These are phyloP conservation scores for Plantago major DNA, from an alignment of 257 asterid species.

Conservation along the genomic window DNA sequence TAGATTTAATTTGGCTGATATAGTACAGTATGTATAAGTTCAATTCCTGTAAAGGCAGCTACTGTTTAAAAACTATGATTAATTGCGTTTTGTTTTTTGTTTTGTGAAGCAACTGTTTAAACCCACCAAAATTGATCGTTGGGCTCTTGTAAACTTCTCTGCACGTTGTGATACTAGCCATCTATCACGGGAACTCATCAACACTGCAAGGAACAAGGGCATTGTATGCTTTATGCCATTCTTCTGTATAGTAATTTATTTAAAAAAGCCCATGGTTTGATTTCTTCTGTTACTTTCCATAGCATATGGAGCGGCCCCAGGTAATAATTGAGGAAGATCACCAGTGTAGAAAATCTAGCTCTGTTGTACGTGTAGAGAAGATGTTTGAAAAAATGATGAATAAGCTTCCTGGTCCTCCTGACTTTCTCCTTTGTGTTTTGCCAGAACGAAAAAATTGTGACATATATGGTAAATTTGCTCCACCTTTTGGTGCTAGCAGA, in stretches of 20 bases:
- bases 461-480: conserved; percentile 59
- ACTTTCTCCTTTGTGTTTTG: conserved; percentile 79
- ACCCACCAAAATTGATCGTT: conserved; percentile 52
- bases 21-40: too few relatives aligned
- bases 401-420: conserved; percentile 64
- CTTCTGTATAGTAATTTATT: conserved; percentile 11
- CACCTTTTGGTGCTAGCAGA: conserved; percentile 4
- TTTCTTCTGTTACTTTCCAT: conserved; percentile 22
- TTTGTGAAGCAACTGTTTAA: conserved; percentile 53
- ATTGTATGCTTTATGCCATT: conserved; percentile 50
- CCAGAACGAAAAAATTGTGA: conserved; percentile 78
- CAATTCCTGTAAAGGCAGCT: background rate
- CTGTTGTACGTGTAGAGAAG: conserved; percentile 75
- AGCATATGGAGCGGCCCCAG: conserved; percentile 83
- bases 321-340: conserved; percentile 83
- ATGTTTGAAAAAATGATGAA: conserved; percentile 69
- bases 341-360: conserved; percentile 47
- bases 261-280: conserved; percentile 6
- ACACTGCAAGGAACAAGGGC: conserved; percentile 83
- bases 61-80: conserved; percentile 8
- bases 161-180: conserved; percentile 65
- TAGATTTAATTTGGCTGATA: too few relatives aligned
- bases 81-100: conserved; percentile 19
- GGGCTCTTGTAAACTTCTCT: conserved; percentile 95
- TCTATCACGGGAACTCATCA: conserved; percentile 81